phyloP scores from a whole-genome alignment of 129 eudicot genomes.

The Calendula officinalis region DNA sequence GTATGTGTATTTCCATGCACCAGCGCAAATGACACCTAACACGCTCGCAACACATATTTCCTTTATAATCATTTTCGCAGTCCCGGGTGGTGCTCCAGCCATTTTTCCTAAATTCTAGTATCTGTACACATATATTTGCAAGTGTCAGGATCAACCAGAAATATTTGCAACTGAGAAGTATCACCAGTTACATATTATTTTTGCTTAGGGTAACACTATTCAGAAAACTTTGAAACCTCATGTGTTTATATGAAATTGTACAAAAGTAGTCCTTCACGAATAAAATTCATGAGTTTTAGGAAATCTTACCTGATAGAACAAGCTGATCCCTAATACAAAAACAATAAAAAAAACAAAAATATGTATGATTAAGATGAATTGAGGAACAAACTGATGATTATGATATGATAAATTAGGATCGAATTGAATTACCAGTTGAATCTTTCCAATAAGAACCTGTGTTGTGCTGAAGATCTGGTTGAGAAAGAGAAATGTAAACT shows the following conservation, averaged over 20 bases:
- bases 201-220: too few species aligned
- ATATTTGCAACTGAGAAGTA: too few species aligned
- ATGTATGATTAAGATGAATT: neutral
- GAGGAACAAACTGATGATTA: neutral
- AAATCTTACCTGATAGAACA: constrained; percentile 22
- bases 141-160: neutral
- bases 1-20: constrained; percentile 21
- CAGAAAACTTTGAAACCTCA: too few species aligned
- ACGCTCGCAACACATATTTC: constrained; percentile 16
- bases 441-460: neutral
- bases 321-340: neutral
- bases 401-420: neutral
- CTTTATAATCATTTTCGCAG: constrained; percentile 26
- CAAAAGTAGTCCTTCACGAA: neutral
- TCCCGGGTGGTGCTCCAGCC: constrained; percentile 37
- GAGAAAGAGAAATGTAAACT: constrained; percentile 3
- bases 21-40: constrained; percentile 19
- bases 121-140: constrained; percentile 1
- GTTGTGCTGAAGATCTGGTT: neutral
- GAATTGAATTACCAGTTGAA: constrained; percentile 10
- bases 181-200: too few species aligned
- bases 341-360: neutral
- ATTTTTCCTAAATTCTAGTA: constrained; percentile 10
- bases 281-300: neutral
- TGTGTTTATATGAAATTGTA: neutral